phyloP scores from a whole-genome alignment of 2,329 filamentous ascomycete genomes.

The Pseudogymnoascus sp. region DNA sequence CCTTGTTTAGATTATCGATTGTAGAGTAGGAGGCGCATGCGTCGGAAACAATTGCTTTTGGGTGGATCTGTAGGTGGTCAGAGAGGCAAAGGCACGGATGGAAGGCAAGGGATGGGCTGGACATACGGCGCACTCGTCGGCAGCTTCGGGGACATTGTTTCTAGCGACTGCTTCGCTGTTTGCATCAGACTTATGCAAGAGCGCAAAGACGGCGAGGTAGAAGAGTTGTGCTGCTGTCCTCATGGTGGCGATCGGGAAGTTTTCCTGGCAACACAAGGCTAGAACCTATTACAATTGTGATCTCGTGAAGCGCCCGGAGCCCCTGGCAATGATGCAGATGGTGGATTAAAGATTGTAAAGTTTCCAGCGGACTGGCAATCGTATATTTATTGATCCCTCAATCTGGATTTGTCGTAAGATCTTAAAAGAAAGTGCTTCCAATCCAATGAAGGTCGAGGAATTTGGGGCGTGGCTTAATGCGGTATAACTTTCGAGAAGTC shows the following conservation, averaged over 20 bases:
- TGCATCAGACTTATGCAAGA: conserved; percentile 42
- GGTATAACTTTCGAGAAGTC: conserved; percentile 6
- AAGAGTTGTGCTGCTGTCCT: conserved; percentile 45
- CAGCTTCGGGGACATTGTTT: conserved; percentile 14
- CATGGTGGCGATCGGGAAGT: conserved; percentile 31
- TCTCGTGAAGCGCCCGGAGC: neutral
- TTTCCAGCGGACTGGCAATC: neutral
- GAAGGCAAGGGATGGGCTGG: conserved; percentile 29
- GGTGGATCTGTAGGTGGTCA: conserved; percentile 60
- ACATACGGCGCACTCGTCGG: conserved; percentile 32
- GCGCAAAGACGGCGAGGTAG: conserved; percentile 53
- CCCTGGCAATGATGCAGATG: neutral
- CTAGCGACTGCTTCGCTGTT: conserved; percentile 16
- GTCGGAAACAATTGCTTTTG: conserved; percentile 81
- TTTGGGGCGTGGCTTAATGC: neutral
- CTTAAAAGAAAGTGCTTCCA: neutral
- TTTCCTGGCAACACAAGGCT: neutral
- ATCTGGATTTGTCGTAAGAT: neutral
- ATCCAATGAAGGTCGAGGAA: neutral
- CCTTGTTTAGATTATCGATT: conserved; percentile 73
- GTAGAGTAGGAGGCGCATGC: conserved; percentile 90
- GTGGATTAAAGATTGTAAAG: neutral
- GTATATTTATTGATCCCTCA: neutral
- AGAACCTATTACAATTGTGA: neutral
- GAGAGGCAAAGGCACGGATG: conserved; percentile 13